phyloP scores from a whole-genome alignment of 441 rosid genomes.

The Gossypium trilobum region DNA sequence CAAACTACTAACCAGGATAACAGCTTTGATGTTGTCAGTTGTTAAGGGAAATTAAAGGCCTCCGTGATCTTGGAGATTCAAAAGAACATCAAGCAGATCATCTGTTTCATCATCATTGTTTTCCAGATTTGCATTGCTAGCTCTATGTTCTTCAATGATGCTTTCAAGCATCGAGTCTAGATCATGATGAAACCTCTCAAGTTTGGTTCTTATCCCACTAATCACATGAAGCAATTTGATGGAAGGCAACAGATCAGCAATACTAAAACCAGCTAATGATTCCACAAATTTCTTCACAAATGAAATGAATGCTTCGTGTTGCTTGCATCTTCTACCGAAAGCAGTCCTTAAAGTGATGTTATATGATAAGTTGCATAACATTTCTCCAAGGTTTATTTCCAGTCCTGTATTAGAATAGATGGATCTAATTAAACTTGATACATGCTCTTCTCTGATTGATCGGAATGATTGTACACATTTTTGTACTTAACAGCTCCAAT shows the following conservation, averaged over 20 bases:
- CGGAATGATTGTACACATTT: conserved; percentile 20
- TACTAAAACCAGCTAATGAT: conserved; percentile 17
- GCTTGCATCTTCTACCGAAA: conserved; percentile 15
- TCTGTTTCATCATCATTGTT: not conserved
- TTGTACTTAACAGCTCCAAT: conserved; percentile 10
- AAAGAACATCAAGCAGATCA: conserved; percentile 21
- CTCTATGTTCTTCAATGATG: conserved; percentile 2
- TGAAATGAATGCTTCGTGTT: conserved; percentile 17
- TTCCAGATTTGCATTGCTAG: not conserved
- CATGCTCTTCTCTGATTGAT: conserved; percentile 22
- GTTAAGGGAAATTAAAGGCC: conserved; percentile 14
- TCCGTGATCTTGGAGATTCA: conserved; percentile 15
- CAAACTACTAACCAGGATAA: not conserved
- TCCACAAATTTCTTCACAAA: not conserved
- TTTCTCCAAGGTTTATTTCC: conserved; percentile 19
- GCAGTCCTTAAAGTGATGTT: conserved; percentile 15
- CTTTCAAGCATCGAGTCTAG: not conserved
- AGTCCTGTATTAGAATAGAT: conserved; percentile 18
- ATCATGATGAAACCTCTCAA: conserved; percentile 17
- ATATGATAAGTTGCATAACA: conserved; percentile 10
- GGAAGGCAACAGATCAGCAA: conserved; percentile 23
- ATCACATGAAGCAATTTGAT: conserved; percentile 11
- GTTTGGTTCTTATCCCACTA: not conserved
- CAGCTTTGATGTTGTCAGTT: conserved; percentile 18
- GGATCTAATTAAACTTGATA: conserved; percentile 9